Evolutionary conservation across 495 filamentous ascomycete genomes (phyloP).

Genomic region (Neurospora sp.): DNA sequence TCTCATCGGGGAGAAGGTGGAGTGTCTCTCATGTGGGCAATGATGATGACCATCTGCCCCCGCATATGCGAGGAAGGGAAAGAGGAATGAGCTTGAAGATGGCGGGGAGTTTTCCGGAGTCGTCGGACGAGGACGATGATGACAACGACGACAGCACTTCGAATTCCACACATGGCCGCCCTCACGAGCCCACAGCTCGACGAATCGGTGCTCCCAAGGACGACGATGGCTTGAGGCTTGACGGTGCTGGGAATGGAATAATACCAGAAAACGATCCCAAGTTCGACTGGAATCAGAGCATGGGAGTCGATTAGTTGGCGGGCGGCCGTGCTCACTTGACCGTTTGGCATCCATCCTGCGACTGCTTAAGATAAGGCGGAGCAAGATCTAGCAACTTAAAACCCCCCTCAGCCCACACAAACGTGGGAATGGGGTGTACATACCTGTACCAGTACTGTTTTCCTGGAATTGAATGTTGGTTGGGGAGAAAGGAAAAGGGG

Average conservation of each 20-base stretch:
- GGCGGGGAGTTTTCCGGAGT: conserved; percentile 21
- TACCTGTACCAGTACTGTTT: not conserved
- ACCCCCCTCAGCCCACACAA: not conserved
- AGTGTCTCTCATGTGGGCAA: not conserved
- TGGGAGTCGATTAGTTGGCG: conserved; percentile 25
- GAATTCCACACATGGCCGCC: not conserved
- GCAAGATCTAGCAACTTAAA: not conserved
- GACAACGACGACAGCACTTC: not conserved
- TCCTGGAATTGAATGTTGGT: not conserved
- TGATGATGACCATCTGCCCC: not conserved
- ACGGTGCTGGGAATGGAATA: not conserved
- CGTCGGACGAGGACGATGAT: conserved; percentile 7
- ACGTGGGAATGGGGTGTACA: not conserved
- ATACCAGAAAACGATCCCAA: not conserved
- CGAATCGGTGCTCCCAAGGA: not conserved
- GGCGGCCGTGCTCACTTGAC: not conserved
- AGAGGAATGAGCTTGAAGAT: conserved; percentile 10
- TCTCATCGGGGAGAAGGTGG: conserved; percentile 1
- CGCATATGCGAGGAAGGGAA: not conserved
- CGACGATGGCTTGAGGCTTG: not conserved
- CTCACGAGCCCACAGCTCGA: not conserved
- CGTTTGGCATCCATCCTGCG: not conserved
- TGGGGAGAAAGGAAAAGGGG: not conserved
- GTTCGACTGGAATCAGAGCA: conserved; percentile 16
- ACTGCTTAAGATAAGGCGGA: not conserved